Conservation (phyloP, 2,329 filamentous ascomycete species). For the Ophiocordyceps sinensis region DNA sequence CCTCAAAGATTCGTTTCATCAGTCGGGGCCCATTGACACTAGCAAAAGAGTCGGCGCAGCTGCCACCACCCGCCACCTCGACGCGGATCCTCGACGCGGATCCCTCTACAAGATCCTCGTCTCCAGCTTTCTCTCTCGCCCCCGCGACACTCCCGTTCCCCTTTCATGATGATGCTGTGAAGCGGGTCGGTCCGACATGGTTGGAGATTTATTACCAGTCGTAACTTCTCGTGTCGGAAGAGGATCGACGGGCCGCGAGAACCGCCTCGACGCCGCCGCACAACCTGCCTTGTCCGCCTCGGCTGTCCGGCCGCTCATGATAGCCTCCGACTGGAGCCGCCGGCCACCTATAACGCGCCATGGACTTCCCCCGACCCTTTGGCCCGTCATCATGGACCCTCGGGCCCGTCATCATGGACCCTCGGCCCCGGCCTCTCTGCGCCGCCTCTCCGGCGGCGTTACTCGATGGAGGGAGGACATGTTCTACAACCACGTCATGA, state of each 20-base stretch:
- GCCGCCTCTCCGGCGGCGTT: conserved; percentile 27
- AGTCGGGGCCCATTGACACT: conserved; percentile 6
- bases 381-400: conserved; percentile 19
- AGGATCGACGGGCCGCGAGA: neutral
- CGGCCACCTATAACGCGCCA: conserved; percentile 11
- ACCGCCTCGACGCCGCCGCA: conserved; percentile 1
- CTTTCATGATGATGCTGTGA: conserved; percentile 13
- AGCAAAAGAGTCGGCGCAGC: conserved; percentile 11
- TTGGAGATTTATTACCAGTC: conserved; percentile 14
- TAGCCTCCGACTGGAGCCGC: conserved; percentile 8
- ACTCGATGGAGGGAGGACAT: conserved; percentile 41
- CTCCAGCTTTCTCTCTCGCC: conserved; percentile 1
- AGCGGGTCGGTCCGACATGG: conserved; percentile 22
- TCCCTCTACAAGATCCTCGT: conserved; percentile 3
- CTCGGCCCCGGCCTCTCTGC: conserved; percentile 13
- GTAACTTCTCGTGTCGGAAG: conserved; percentile 15
- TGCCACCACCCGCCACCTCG: conserved; percentile 6
- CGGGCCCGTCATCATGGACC: conserved; percentile 18
- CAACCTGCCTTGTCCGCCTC: neutral
- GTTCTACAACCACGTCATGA: conserved; percentile 38
- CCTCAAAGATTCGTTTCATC: neutral
- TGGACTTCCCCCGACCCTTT: conserved; percentile 16
- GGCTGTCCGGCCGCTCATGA: conserved; percentile 1
- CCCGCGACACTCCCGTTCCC: neutral
- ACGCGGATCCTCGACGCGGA: conserved; percentile 4